Base-by-base conservation (phyloP, 1,139 yeast species). In the Protomyces macrosporus region DNA sequence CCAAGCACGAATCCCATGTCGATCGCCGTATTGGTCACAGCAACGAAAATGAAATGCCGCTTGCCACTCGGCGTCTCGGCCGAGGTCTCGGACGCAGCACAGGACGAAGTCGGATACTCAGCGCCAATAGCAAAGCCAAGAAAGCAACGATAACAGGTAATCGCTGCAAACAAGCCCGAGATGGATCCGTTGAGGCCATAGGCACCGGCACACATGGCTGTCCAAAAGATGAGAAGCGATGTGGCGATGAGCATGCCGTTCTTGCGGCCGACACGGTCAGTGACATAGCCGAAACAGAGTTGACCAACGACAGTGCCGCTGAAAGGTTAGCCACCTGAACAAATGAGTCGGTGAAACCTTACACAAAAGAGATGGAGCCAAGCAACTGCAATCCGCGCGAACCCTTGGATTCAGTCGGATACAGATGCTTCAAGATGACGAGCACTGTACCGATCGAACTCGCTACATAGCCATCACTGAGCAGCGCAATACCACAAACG, bases 41-140 rank as follows among this genome's bases (percentile, higher is more conserved):
- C 60, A 6, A 57, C 55, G 14, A 65, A 64, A 23, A 64, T 39
- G 75, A 97, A 81, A 77, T 91, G 91, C 78, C 98, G 86, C 66
- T 82, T 80, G 66, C 96, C 96, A 12, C 85, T 80, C 35, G 95
- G 89, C 71, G 90, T 78, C 70, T 83, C 78, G 65, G 87, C 85
- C 51, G 95, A 86, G 56, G 95, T 95, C 76, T 91, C 98, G 37
- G 97, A 91, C 68, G 96, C 90, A 56, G 96, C 95, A 35, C 91
- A 95, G 1, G 96, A 88, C 45, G 96, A 90, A 33, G 96, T 87
- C 54, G 97, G 96, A 73, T 91, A 91, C 77, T 91, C 98, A 4
- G 67, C 91, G 32, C 80, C 80, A 65, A 81, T 79, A 68, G 90
- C 95, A 69, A 87, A 80, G 75, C 97, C 97, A 63, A 91, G 78